These are phyloP conservation scores for Puccinia novopanici DNA, from an alignment of 1,284 basidiomycete species.

Conservation along the genomic window DNA sequence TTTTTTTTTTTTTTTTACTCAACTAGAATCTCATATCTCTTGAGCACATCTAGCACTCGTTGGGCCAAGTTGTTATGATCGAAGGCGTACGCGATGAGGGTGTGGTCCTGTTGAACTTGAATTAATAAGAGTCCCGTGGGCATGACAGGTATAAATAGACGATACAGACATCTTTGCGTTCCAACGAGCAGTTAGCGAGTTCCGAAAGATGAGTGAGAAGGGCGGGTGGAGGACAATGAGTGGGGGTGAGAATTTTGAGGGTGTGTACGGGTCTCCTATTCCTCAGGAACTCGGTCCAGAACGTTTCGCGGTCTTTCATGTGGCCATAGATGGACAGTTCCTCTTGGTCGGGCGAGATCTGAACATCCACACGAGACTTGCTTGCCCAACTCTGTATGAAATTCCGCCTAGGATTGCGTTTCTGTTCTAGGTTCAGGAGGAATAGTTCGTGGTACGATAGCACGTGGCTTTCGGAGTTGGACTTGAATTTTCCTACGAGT, in stretches of 20 bases:
- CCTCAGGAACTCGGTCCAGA: not conserved
- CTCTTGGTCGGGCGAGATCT: not conserved
- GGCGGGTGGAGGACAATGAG: no score
- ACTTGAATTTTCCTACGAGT: not conserved
- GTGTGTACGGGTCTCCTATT: not conserved
- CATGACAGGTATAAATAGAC: no score
- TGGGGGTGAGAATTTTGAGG: not conserved
- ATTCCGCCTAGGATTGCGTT: not conserved
- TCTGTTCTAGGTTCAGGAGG: not conserved
- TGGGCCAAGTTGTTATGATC: conserved; percentile 1
- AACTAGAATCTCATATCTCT: not conserved
- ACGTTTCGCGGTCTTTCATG: conserved; percentile 1
- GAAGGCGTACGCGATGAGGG: not conserved
- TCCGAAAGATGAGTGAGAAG: not conserved
- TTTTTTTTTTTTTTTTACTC: no score
- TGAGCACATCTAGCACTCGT: not conserved
- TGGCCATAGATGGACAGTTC: not conserved
- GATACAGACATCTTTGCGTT: not conserved
- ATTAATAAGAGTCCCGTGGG: not conserved
- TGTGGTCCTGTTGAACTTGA: not conserved
- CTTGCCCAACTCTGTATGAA: not conserved
- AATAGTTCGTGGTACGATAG: conserved; percentile 13
- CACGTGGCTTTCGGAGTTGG: not conserved
- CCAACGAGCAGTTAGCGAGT: not conserved
- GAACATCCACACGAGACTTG: not conserved